phyloP scores from a whole-genome alignment of 768 basidiomycete genomes.

The Albatrellus ellisii region DNA sequence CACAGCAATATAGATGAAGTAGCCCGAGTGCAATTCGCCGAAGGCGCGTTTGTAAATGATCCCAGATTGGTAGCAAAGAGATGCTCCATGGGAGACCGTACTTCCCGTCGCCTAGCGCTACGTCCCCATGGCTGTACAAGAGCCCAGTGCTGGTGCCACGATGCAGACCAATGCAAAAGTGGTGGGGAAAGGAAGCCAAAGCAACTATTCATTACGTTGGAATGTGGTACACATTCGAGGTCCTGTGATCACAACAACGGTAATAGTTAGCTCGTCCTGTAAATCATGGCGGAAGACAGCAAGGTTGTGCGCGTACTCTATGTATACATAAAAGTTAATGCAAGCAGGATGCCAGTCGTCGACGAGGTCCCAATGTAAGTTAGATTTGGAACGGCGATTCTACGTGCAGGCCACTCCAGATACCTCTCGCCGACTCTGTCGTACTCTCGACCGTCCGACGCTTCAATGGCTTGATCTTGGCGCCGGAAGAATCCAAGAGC shows the following conservation, averaged over 20 bases:
- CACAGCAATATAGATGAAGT: conserved; percentile 1
- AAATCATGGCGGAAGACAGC: not conserved
- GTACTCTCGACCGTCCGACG: conserved; percentile 61
- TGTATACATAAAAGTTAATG: conserved; percentile 2
- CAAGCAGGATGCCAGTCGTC: not conserved
- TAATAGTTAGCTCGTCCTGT: not conserved
- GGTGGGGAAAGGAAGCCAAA: not conserved
- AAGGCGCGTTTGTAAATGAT: not conserved
- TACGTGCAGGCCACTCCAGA: conserved; percentile 76
- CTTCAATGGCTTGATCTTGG: conserved; percentile 73
- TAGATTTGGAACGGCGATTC: conserved; percentile 49
- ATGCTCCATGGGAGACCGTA: too few relatives aligned
- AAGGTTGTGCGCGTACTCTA: conserved; percentile 1
- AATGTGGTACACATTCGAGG: not conserved
- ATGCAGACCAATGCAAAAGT: too few relatives aligned
- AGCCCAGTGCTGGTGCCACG: too few relatives aligned
- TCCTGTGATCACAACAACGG: not conserved
- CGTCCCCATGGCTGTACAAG: too few relatives aligned
- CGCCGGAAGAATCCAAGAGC: conserved; percentile 77
- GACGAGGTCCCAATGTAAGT: too few relatives aligned
- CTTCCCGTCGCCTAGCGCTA: too few relatives aligned
- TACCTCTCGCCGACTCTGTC: conserved; percentile 72
- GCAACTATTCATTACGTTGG: not conserved
- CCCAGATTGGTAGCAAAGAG: too few relatives aligned
- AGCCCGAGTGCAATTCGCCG: not conserved